Base-by-base conservation (phyloP, 306 rosid genomes). In the Citrullus mucosospermus region DNA sequence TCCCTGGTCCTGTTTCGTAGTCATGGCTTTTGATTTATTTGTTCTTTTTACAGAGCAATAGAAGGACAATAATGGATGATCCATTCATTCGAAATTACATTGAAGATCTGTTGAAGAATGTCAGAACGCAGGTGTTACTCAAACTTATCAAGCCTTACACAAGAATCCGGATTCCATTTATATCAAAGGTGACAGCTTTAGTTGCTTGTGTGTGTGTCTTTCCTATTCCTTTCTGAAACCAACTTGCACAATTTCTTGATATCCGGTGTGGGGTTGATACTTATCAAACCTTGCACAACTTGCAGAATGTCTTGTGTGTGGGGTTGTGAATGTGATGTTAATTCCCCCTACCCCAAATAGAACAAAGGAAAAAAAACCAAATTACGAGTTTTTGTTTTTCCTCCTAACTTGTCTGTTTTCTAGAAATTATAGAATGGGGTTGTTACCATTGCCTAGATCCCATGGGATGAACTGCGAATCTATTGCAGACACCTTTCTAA, bases 71-170 rank as follows among this genome's bases (percentile, higher is more conserved):
- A 73, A 95, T 95, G 99, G 97, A 95, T 69, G 98, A 95, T 84
- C 97, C 88, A 30, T 95, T 95, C 83, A 95, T 95, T 79, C 86
- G 97, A 80, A 95, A 92, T 85, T 95, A 95, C 80, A 95, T 95
- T 66, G 99, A 95, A 86, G 99, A 95, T 88, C 87, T 95, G 80
- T 84, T 95, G 83, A 95, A 95, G 90, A 95, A 95, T 86, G 91
- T 95, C 55, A 91, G 99, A 84, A 95, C 99, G 15, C 99, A 95
- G 82, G 99, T 95, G 88, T 78, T 95, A 84, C 97, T 95, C 68
- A 95, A 95, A 87, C 97, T 95, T 56, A 95, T 95, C 90, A 92
- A 92, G 81, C 99, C 97, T 13, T 95, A 95, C 82, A 95, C 99
- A 69, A 93, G 97, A 87, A 95, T 95, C 79, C 86, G 93, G 80